Evolutionary conservation across 164 flowering plant genomes (phyloP).

Genomic region (Vitis rupestris): DNA sequence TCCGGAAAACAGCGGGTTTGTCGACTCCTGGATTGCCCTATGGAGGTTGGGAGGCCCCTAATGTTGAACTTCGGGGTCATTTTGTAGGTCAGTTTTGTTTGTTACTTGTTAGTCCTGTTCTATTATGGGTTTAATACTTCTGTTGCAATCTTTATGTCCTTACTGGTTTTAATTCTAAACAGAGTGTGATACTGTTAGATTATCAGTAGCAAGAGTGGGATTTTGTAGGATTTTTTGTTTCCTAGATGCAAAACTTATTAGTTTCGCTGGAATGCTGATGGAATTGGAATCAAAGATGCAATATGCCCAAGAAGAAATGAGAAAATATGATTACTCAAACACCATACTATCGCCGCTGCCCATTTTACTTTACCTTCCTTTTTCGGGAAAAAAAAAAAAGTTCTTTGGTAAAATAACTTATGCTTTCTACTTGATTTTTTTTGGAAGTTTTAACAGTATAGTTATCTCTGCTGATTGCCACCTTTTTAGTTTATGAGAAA

Average conservation of each 20-base stretch:
- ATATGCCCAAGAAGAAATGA: not conserved
- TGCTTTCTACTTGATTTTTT: too few species aligned
- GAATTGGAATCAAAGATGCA: not conserved
- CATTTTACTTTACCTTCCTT: too few species aligned
- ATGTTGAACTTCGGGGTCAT: slow-evolving; percentile 84
- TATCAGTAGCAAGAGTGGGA: not conserved
- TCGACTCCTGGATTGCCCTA: slow-evolving; percentile 57
- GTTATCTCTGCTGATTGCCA: too few species aligned
- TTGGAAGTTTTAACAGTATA: too few species aligned
- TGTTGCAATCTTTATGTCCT: not conserved
- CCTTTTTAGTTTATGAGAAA: too few species aligned
- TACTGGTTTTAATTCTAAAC: not conserved
- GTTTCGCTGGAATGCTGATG: not conserved
- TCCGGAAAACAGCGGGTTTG: slow-evolving; percentile 78
- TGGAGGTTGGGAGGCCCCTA: slow-evolving; percentile 84
- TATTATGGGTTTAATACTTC: not conserved
- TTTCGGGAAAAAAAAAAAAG: too few species aligned
- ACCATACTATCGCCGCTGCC: too few species aligned
- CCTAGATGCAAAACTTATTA: not conserved
- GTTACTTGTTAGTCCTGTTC: not conserved
- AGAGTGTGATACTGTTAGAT: not conserved
- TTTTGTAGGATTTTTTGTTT: not conserved
- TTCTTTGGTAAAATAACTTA: too few species aligned
- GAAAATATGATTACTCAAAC: not conserved
- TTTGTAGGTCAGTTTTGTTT: slow-evolving; percentile 68